Evolutionary conservation across 2,329 filamentous ascomycete species (phyloP).

Genomic region (Venturia pyrina): DNA sequence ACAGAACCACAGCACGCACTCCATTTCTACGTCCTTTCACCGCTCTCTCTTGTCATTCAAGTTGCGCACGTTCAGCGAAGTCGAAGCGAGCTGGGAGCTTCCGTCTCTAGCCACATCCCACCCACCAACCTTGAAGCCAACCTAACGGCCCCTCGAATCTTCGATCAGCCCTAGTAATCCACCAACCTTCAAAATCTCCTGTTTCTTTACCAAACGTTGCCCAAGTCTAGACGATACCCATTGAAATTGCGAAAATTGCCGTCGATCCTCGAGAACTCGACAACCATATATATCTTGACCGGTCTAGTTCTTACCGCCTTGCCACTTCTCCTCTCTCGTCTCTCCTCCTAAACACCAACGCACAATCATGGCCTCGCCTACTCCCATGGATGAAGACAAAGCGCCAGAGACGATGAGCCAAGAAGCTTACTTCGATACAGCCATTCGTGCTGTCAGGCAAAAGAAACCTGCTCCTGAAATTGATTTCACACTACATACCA

Average conservation of each 20-base stretch:
- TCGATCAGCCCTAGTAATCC: not conserved
- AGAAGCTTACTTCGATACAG: constrained; percentile 61
- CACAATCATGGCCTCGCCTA: not conserved
- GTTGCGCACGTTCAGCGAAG: not conserved
- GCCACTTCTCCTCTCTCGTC: not conserved
- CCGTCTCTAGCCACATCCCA: not conserved
- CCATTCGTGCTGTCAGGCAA: constrained; percentile 80
- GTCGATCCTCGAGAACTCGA: not conserved
- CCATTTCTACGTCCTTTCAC: not conserved
- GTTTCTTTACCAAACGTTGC: not conserved
- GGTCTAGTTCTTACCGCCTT: constrained; percentile 3
- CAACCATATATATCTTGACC: not conserved
- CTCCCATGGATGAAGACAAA: constrained; percentile 11
- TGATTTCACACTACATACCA: constrained; percentile 95
- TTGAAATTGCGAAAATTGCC: not conserved
- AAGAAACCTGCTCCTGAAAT: constrained; percentile 97
- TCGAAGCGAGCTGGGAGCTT: not conserved
- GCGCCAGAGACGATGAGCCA: constrained; percentile 20
- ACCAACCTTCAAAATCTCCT: not conserved
- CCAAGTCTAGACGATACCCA: not conserved
- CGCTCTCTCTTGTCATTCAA: not conserved
- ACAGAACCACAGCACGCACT: not conserved
- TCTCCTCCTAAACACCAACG: not conserved
- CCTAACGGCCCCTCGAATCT: not conserved
- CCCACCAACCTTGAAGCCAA: not conserved